These are phyloP conservation scores for Coriaria nepalensis DNA, from an alignment of 306 rosid species.

Conservation along the genomic window DNA sequence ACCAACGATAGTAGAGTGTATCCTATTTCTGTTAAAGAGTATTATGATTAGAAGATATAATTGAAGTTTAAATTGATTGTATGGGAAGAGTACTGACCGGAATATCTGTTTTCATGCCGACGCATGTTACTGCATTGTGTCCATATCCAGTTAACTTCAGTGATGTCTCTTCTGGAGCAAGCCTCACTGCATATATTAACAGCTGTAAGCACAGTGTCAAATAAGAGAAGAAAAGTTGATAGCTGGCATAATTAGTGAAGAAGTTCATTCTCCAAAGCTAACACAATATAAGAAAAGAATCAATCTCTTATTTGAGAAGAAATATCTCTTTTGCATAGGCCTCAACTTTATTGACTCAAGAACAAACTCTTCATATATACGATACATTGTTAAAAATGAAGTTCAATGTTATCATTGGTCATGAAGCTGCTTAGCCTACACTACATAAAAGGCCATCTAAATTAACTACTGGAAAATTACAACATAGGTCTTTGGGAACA, in stretches of 20 bases:
- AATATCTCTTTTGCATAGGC: neutral
- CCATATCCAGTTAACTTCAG: slow-evolving; percentile 59
- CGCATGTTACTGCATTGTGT: slow-evolving; percentile 83
- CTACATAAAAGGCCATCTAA: no score
- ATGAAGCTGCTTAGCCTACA: no score
- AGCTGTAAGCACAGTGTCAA: slow-evolving; percentile 4
- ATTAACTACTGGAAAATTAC: no score
- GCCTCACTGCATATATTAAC: slow-evolving; percentile 59
- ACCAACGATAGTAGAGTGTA: no score
- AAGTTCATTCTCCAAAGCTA: neutral
- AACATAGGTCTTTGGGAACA: no score
- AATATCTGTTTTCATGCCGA: slow-evolving; percentile 86
- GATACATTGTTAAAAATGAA: neutral
- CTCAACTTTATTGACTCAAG: neutral
- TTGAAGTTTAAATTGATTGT: no score
- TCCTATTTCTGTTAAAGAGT: no score
- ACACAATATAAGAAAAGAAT: neutral
- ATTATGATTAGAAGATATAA: no score
- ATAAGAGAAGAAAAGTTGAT: neutral
- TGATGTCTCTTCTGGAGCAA: slow-evolving; percentile 80
- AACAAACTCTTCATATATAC: neutral
- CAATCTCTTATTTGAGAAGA: neutral
- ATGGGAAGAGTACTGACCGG: slow-evolving; percentile 40
- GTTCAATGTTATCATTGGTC: no score
- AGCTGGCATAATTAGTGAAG: neutral